Base-by-base conservation (phyloP, 805 yeast genomes). In the Saturnispora hagleri region DNA sequence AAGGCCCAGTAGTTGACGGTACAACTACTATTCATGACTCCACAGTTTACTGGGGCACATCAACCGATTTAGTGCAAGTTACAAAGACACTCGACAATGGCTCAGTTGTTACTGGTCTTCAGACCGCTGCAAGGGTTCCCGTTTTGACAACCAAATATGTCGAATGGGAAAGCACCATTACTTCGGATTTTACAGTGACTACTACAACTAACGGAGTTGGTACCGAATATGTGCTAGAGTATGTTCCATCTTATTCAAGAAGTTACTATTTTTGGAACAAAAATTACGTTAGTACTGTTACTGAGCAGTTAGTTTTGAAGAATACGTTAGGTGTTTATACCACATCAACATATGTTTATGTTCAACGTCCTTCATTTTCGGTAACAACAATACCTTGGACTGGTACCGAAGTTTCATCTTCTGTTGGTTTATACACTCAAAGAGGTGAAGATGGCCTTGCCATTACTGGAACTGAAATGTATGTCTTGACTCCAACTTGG, bases 171-270 rank as follows among this genome's bases (percentile, higher is more conserved):
- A 2, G 6, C 34, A 22, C 50, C 20, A 12, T 13, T 36, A 31
- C 52, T 48, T 45, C 51, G 52, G 53, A 10, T 10, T 6, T 41
- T 4, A 53, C 56, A 2, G 7, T 26, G 15, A 12, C 38, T 2
- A 33, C 48, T 5, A 34, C 40, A 4, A 17, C 15, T 27, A 12
- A 24, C 2, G 53, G 52, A 4, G 43, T 36, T 2, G 35, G 35
- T 1, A 44, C 51, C 2, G 28, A 20, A 12, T 24, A 41, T 28
- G 40, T 46, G 13, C 12, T 51, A 35, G 49, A 48, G 26, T 42
- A 51, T 26, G 48, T 51, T 41, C 56, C 53, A 35, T 42, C 51
- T 5, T 51, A 51, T 36, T 48, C 50, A 5, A n/a, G 13, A 22
- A 33, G 50, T 20, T 48, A 47, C 33, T 28, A 22, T 26, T 53